Evolutionary conservation across 108 stramenopile genomes (phyloP).

Genomic region (Fistulifera solaris): DNA sequence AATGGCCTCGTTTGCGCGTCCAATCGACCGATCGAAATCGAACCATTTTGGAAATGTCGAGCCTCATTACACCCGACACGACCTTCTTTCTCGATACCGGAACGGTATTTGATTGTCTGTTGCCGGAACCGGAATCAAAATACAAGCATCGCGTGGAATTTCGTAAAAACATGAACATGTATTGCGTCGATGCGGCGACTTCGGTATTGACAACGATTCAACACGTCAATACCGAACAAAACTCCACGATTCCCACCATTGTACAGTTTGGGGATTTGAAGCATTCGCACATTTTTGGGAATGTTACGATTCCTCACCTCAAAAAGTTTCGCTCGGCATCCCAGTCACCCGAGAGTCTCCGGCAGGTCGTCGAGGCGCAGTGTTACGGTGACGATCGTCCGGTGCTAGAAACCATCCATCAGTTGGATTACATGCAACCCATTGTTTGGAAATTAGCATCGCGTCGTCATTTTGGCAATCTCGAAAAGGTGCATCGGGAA

Average conservation of each 20-base stretch:
- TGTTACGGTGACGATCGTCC: not conserved
- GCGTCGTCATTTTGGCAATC: conserved; percentile 28
- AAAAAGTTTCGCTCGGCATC: conserved; percentile 46
- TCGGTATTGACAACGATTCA: conserved; percentile 22
- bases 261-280: conserved; percentile 48
- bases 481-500: conserved; percentile 30
- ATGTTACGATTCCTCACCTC: conserved; percentile 30
- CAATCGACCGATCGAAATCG: conserved; percentile 16
- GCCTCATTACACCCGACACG: conserved; percentile 28
- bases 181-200: conserved; percentile 33
- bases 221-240: conserved; percentile 19
- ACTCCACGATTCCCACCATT: conserved; percentile 15
- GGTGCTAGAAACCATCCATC: conserved; percentile 18
- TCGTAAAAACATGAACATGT: conserved; percentile 41
- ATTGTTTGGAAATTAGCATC: conserved; percentile 52
- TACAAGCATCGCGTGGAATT: conserved; percentile 17
- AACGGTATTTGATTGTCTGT: conserved; percentile 26
- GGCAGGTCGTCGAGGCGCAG: not conserved
- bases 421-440: conserved; percentile 24
- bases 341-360: conserved; percentile 13
- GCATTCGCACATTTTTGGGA: conserved; percentile 26
- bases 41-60: conserved; percentile 16
- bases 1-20: conserved; percentile 18
- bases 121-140: not conserved
- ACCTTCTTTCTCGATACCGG: conserved; percentile 30